These are phyloP conservation scores for Eucalyptus rudis DNA, from an alignment of 345 rosid genomes.

Conservation along the genomic window DNA sequence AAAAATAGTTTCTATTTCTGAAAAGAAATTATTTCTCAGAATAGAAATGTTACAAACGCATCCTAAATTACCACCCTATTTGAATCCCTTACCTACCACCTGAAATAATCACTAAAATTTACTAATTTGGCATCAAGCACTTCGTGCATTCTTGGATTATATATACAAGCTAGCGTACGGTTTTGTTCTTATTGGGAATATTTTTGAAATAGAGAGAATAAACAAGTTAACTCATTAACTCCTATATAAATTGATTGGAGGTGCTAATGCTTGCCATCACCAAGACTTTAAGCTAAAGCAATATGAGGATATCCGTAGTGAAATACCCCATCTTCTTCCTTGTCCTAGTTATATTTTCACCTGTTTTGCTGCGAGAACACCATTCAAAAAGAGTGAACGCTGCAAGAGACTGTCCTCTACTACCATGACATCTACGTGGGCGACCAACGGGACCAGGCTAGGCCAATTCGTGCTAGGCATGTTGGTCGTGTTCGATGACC, in stretches of 20 bases:
- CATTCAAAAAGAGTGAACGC: slow-evolving; percentile 4
- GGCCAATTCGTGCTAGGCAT: slow-evolving; percentile 30
- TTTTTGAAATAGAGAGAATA: background rate
- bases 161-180: background rate
- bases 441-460: slow-evolving; percentile 12
- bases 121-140: background rate
- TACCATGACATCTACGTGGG: slow-evolving; percentile 35
- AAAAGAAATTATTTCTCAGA: too few relatives aligned
- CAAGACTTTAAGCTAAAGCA: background rate
- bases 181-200: background rate
- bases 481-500: slow-evolving; percentile 50
- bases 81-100: background rate
- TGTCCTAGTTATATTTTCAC: slow-evolving; percentile 38
- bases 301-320: background rate
- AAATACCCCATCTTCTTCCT: background rate
- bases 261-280: background rate
- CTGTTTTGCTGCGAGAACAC: slow-evolving; percentile 1
- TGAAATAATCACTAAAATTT: background rate
- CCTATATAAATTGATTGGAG: background rate
- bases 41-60: too few relatives aligned
- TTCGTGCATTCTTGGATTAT: background rate
- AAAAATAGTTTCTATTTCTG: too few relatives aligned
- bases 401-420: slow-evolving; percentile 41
- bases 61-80: background rate
- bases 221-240: background rate